These are phyloP conservation scores for Pichia paraexigua DNA, from an alignment of 805 yeast species.

Conservation along the genomic window DNA sequence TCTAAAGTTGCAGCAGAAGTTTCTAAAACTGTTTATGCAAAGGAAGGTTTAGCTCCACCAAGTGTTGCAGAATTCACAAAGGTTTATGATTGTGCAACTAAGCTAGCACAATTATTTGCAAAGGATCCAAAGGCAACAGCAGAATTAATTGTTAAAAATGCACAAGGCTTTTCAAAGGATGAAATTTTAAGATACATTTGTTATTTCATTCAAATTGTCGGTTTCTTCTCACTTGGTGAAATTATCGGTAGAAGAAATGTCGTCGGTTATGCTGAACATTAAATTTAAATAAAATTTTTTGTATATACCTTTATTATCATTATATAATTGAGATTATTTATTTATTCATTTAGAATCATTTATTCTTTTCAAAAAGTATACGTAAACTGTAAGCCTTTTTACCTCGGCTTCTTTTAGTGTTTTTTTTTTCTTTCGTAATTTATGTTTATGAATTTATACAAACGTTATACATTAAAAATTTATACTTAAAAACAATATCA, in stretches of 20 bases:
- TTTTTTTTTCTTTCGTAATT: background rate
- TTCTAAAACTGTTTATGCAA: slow-evolving; percentile 71
- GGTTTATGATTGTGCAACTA: slow-evolving; percentile 53
- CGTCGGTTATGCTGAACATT: slow-evolving; percentile 56
- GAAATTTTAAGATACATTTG: slow-evolving; percentile 61
- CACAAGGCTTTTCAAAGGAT: slow-evolving; percentile 38
- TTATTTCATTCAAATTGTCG: slow-evolving; percentile 75
- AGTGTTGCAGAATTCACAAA: slow-evolving; percentile 63
- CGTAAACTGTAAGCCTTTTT: background rate
- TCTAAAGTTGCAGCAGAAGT: slow-evolving; percentile 47
- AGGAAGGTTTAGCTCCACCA: slow-evolving; percentile 94
- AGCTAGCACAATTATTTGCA: slow-evolving; percentile 34
- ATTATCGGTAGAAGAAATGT: slow-evolving; percentile 91
- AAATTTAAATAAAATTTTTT: background rate
- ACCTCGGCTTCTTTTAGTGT: too few relatives aligned
- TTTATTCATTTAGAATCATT: background rate
- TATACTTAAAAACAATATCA: background rate
- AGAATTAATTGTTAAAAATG: slow-evolving; percentile 37
- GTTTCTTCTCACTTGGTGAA: slow-evolving; percentile 92
- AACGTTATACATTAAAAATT: background rate
- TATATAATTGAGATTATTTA: background rate
- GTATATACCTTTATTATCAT: background rate
- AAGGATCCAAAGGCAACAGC: slow-evolving; percentile 56
- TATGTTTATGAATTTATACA: background rate
- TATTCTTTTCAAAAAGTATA: background rate